Conservation (phyloP, 768 basidiomycete species). For the Daedaleopsis sinensis region DNA sequence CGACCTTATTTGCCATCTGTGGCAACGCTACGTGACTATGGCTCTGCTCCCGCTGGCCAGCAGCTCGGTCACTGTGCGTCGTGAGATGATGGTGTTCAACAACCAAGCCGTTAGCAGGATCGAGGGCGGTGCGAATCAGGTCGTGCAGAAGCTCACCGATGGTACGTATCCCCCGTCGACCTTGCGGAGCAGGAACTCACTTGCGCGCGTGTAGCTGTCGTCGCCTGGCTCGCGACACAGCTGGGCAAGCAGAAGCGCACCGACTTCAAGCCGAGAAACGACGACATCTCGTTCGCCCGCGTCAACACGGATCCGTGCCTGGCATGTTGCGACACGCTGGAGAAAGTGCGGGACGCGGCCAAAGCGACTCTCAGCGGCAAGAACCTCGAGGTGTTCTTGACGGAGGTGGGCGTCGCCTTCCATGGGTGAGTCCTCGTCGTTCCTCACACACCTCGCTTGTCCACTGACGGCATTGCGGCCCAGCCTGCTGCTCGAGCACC, state of each 20-base stretch:
- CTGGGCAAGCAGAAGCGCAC: slow-evolving; percentile 92
- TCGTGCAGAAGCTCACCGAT: slow-evolving; percentile 83
- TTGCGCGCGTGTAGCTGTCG: slow-evolving; percentile 52
- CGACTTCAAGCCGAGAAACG: slow-evolving; percentile 96
- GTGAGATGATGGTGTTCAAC: slow-evolving; percentile 93
- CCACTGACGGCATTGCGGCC: neutral
- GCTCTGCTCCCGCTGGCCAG: slow-evolving; percentile 87
- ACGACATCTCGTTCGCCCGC: slow-evolving; percentile 91
- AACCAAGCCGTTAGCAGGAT: slow-evolving; percentile 84
- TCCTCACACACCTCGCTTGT: neutral
- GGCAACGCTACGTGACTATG: slow-evolving; percentile 95
- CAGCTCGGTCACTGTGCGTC: slow-evolving; percentile 81
- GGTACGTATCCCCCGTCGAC: slow-evolving; percentile 46
- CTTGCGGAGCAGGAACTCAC: neutral
- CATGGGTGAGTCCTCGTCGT: slow-evolving; percentile 61
- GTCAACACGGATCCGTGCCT: slow-evolving; percentile 94
- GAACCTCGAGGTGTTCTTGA: slow-evolving; percentile 90
- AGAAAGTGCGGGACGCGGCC: slow-evolving; percentile 77
- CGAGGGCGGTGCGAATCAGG: slow-evolving; percentile 78
- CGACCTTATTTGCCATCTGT: slow-evolving; percentile 91
- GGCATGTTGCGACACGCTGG: slow-evolving; percentile 82
- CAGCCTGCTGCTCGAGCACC: slow-evolving; percentile 90
- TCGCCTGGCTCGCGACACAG: slow-evolving; percentile 73
- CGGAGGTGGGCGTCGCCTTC: slow-evolving; percentile 92
- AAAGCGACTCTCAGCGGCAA: slow-evolving; percentile 84